These are phyloP conservation scores for Pseudozyma sp. DNA, from an alignment of 1,284 basidiomycete species.

Conservation along the genomic window DNA sequence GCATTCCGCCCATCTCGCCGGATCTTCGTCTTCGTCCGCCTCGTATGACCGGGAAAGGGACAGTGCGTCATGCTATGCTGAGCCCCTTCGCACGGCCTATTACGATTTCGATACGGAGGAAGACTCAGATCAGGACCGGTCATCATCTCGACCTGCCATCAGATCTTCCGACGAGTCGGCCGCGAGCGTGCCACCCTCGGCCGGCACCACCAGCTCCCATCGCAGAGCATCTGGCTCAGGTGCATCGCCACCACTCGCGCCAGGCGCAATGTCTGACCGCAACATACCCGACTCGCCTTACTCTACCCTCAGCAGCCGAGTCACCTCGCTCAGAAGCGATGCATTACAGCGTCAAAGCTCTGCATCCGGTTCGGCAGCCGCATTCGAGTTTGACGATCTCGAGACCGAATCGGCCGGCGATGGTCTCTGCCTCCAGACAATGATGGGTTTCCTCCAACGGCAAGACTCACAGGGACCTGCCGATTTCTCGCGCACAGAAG, in stretches of 20 bases:
- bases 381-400: constrained; percentile 36
- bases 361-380: constrained; percentile 12
- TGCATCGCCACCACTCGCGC: neutral
- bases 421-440: constrained; percentile 36
- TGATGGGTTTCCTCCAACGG: constrained; percentile 46
- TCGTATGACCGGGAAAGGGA: neutral
- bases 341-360: constrained; percentile 13
- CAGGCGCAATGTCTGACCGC: constrained; percentile 3
- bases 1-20: constrained; percentile 7
- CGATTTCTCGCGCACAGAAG: neutral
- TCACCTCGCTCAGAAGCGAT: constrained; percentile 8
- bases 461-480: constrained; percentile 14
- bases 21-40: constrained; percentile 3
- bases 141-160: constrained; percentile 7
- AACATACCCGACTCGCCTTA: constrained; percentile 7
- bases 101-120: constrained; percentile 34
- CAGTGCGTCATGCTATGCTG: constrained; percentile 15
- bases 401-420: constrained; percentile 18
- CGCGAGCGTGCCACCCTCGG: neutral
- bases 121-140: constrained; percentile 1
- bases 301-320: constrained; percentile 21
- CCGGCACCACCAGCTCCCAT: neutral
- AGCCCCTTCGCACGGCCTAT: constrained; percentile 32
- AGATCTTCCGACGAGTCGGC: neutral
- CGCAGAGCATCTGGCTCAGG: neutral